Evolutionary conservation across 116 monocot species (phyloP), one percentile per base, ranked within the genome.

Genomic region (Cymodocea nodosa): DNA sequence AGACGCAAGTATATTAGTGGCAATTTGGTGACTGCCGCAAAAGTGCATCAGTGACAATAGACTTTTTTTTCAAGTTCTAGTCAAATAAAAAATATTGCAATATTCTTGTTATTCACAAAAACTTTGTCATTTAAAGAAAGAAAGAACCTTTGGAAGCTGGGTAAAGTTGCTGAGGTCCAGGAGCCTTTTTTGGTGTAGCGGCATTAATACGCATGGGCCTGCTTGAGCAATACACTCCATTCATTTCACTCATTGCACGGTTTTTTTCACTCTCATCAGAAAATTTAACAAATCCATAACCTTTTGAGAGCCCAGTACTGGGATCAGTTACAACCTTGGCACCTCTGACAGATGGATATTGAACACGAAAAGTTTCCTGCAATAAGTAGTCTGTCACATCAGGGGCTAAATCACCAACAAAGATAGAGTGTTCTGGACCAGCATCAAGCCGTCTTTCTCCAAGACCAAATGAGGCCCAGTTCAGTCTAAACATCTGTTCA

Each of bases 201-300:
- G 82, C 81, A 76, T 88, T 88, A 23, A 92, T 92, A 5, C 92
- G 78, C 92, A 92, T 92, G 30, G 87, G 85, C 68, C 92, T 87
- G 23, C 80, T 87, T 56, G 87, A 92, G 69, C 92, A 92, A 75
- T 76, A 92, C 13, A 83, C 72, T 48, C 92, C 92, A 80, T 92
- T 92, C 92, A 92, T 92, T 76, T 92, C 92, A 54, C 81, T 69
- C 92, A 92, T 92, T 62, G 92, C 92, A 69, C 92, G 82, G 66
- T 87, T 86, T 69, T 81, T 82, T 73, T 92, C 92, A 25, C 14
- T 71, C 72, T 87, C 92, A 76, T 92, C 92, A 64, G 81, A 76
- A 76, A 92, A 92, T 61, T 92, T 92, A 63, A 92, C 92, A 83
- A 92, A 92, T 13, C 92, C 92, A 83, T 92, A 92, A 39, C 92